Evolutionary conservation across 2,329 filamentous ascomycete genomes (phyloP).

Genomic region (Diplocarpon rosae): DNA sequence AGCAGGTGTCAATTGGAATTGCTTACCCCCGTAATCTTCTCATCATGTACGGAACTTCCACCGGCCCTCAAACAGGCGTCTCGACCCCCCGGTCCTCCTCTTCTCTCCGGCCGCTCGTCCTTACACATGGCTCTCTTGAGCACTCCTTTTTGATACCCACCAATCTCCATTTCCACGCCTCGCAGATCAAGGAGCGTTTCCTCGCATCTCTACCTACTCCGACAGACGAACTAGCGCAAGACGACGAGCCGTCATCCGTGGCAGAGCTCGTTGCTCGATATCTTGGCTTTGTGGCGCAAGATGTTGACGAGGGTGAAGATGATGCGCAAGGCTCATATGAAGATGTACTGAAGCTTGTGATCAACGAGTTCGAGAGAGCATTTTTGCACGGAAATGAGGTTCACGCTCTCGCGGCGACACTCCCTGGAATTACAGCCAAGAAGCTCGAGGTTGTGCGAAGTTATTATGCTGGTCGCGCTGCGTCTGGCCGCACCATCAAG

Average conservation of each 20-base stretch:
- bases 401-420: conserved; percentile 72
- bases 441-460: conserved; percentile 80
- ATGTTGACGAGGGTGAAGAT: conserved; percentile 89
- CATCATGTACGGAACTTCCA: conserved; percentile 77
- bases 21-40: conserved; percentile 5
- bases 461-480: conserved; percentile 84
- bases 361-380: conserved; percentile 93
- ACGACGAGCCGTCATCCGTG: conserved; percentile 97
- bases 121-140: conserved; percentile 90
- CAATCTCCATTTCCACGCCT: conserved; percentile 88
- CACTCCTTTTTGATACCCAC: conserved; percentile 94
- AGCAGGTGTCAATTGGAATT: conserved; percentile 6
- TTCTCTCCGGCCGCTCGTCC: conserved; percentile 80
- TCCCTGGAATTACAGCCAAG: conserved; percentile 88
- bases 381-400: conserved; percentile 95
- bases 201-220: conserved; percentile 72
- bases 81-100: conserved; percentile 91
- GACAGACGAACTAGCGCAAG: conserved; percentile 93
- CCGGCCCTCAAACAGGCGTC: conserved; percentile 86
- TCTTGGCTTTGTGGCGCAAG: conserved; percentile 76
- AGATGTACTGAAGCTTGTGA: conserved; percentile 81
- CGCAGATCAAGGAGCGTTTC: conserved; percentile 88
- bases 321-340: conserved; percentile 79
- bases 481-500: conserved; percentile 76
- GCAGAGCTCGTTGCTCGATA: conserved; percentile 88